Conservation (phyloP, 768 basidiomycete species). For the Calocybe gangraenosa region DNA sequence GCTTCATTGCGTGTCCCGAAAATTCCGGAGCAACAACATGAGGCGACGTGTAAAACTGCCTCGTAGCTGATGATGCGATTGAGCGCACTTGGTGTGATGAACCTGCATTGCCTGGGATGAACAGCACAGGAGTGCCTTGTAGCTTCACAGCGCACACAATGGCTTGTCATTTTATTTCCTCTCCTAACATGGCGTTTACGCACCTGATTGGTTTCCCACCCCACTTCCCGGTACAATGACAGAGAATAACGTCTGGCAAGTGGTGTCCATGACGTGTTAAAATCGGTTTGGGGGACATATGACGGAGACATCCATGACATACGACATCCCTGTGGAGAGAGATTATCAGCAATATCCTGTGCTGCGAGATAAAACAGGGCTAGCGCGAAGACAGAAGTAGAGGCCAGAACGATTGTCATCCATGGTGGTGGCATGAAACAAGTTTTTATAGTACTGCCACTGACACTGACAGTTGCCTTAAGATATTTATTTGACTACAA, state of each 20-base stretch:
- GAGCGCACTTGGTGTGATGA: conserved; percentile 92
- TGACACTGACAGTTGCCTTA: too few relatives aligned
- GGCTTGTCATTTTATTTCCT: not conserved
- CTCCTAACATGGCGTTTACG: conserved; percentile 13
- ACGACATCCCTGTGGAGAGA: conserved; percentile 88
- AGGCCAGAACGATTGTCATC: conserved; percentile 26
- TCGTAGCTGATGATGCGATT: conserved; percentile 86
- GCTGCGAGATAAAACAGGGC: conserved; percentile 38
- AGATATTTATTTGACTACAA: too few relatives aligned
- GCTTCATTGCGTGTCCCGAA: conserved; percentile 38
- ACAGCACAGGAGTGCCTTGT: conserved; percentile 80
- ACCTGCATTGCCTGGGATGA: conserved; percentile 97
- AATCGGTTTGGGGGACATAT: conserved; percentile 68
- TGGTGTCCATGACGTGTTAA: conserved; percentile 67
- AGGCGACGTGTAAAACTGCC: conserved; percentile 73
- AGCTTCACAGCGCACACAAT: conserved; percentile 1
- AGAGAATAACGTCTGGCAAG: conserved; percentile 75
- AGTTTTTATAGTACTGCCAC: not conserved
- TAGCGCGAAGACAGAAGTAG: conserved; percentile 31
- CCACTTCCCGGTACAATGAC: conserved; percentile 88
- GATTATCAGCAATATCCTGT: conserved; percentile 37
- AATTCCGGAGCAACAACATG: conserved; percentile 52
- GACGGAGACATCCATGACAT: conserved; percentile 98
- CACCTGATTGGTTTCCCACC: conserved; percentile 72
- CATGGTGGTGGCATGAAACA: conserved; percentile 16